Base-by-base conservation (phyloP, 116 monocot species). In the Posidonia oceanica region DNA sequence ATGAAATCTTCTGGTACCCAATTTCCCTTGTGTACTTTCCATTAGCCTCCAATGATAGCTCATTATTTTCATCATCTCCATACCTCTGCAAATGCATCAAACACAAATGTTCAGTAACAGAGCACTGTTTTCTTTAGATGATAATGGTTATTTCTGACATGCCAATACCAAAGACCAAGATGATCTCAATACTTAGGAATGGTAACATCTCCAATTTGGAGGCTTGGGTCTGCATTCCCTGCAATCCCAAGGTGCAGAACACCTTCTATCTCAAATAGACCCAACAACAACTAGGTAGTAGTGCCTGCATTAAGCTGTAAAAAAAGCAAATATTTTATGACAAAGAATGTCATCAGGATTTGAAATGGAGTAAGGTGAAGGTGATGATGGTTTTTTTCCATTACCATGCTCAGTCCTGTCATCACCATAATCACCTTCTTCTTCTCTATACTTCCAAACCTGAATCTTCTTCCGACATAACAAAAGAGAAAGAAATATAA, bases 191-290 rank as follows among this genome's bases (percentile, higher is more conserved):
- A 74, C 10, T 56, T 56, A 0, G 89, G 81, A 55, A 89, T 79
- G 7, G 83, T 76, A 0, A 89, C 89, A 36, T 89, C 89, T 39
- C 89, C 89, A 12, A 86, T 81, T 17, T 81, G 74, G 6, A 86
- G 83, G 38, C 69, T 38, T 5, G 83, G 62, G 65, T 86, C 74
- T 5, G 89, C 89, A 68, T 89, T 89, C n/a, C 89, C 88, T 22
- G 88, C 88, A 52, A 88, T 72, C 36, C 88, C 88, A n/a, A 63
- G 81, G 75, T 88, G 88, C 36, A 88, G 72, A 39, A 88, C 74
- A 37, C 88, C 88, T 62, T 85, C 74, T 3, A 88, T 37, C 3
- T 76, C 55, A 39, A 88, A 88, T 3, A 88, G 71, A 59, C 44
- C 71, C 36, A 88, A 36, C n/a, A 88, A 71, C 22, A 88, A 40